phyloP scores from a whole-genome alignment of 2,329 filamentous ascomycete genomes.

The Hypoxylon sp. region DNA sequence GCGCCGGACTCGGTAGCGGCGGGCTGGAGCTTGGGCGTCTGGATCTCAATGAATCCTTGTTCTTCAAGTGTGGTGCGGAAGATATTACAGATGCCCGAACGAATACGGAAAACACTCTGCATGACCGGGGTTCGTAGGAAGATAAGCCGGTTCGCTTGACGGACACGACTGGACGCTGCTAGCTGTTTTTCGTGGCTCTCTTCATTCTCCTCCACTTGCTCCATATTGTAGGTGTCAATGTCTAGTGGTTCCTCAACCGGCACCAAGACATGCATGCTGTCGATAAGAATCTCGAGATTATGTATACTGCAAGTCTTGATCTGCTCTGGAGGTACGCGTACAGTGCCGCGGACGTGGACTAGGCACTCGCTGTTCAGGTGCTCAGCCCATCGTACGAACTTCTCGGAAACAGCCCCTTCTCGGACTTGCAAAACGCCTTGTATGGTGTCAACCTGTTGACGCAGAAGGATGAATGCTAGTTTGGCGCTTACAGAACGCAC shows the following conservation, averaged over 20 bases:
- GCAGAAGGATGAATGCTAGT: slow-evolving; percentile 87
- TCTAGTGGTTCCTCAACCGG: slow-evolving; percentile 62
- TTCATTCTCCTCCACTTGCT: slow-evolving; percentile 57
- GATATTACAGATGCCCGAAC: slow-evolving; percentile 82
- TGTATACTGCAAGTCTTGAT: slow-evolving; percentile 83
- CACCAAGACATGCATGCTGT: slow-evolving; percentile 67
- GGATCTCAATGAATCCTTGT: slow-evolving; percentile 89
- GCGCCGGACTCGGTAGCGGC: slow-evolving; percentile 92
- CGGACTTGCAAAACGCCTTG: slow-evolving; percentile 79
- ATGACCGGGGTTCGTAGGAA: slow-evolving; percentile 89
- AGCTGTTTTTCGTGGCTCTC: slow-evolving; percentile 65
- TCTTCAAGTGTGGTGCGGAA: slow-evolving; percentile 84
- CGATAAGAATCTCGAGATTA: slow-evolving; percentile 81
- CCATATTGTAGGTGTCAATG: slow-evolving; percentile 66
- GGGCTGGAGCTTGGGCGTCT: slow-evolving; percentile 92
- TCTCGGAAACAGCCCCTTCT: slow-evolving; percentile 73
- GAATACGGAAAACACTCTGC: slow-evolving; percentile 89
- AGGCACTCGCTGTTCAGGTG: slow-evolving; percentile 84
- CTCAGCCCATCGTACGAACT: slow-evolving; percentile 90
- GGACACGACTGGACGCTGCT: slow-evolving; percentile 75
- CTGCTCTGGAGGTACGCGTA: slow-evolving; percentile 81
- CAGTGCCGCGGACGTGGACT: slow-evolving; percentile 79
- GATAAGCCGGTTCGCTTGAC: slow-evolving; percentile 83
- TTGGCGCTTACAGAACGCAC: slow-evolving; percentile 85
- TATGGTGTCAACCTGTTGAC: slow-evolving; percentile 85